A percentile compares a stretch with the other conserved stretches of the same genome.
phyloP scores from a whole-genome alignment of 2,329 filamentous ascomycete species.

The Alternaria sp. region DNA sequence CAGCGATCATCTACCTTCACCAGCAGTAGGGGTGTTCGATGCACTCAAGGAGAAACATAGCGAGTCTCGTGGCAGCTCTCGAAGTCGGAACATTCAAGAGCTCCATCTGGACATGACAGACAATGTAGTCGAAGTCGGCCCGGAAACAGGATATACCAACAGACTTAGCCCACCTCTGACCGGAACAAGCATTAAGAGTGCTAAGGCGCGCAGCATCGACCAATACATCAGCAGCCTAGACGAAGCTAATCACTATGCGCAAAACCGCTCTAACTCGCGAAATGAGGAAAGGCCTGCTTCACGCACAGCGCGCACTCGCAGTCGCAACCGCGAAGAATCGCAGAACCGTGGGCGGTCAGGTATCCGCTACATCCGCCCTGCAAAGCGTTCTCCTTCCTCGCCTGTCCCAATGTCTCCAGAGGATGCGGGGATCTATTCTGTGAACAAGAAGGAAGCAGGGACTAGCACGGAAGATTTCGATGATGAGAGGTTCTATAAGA shows the following conservation, averaged over 20 bases:
- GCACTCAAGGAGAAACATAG: constrained; percentile 70
- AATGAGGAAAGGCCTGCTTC: constrained; percentile 58
- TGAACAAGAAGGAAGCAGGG: constrained; percentile 51
- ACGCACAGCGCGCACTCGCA: constrained; percentile 58
- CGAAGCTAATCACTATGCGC: constrained; percentile 70
- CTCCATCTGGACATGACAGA: constrained; percentile 63
- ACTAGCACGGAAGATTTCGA: constrained; percentile 58
- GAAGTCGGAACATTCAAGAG: constrained; percentile 80
- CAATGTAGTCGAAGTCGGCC: constrained; percentile 47
- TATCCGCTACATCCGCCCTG: constrained; percentile 74
- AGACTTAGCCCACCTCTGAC: constrained; percentile 59
- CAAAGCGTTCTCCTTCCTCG: constrained; percentile 89
- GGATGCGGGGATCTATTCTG: constrained; percentile 66
- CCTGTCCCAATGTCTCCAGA: constrained; percentile 95
- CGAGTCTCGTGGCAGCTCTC: constrained; percentile 73
- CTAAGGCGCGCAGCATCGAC: constrained; percentile 74
- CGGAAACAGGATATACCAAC: constrained; percentile 58
- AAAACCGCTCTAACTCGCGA: constrained; percentile 50
- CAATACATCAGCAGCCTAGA: constrained; percentile 89
- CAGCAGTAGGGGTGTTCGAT: constrained; percentile 70
- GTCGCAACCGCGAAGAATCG: constrained; percentile 66
- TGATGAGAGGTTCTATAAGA: constrained; percentile 59
- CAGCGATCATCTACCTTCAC: constrained; percentile 67
- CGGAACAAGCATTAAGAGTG: constrained; percentile 62
- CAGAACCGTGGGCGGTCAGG: constrained; percentile 74